These are phyloP conservation scores for Magnolia sinica DNA, from an alignment of 164 flowering plant genomes.

Conservation along the genomic window DNA sequence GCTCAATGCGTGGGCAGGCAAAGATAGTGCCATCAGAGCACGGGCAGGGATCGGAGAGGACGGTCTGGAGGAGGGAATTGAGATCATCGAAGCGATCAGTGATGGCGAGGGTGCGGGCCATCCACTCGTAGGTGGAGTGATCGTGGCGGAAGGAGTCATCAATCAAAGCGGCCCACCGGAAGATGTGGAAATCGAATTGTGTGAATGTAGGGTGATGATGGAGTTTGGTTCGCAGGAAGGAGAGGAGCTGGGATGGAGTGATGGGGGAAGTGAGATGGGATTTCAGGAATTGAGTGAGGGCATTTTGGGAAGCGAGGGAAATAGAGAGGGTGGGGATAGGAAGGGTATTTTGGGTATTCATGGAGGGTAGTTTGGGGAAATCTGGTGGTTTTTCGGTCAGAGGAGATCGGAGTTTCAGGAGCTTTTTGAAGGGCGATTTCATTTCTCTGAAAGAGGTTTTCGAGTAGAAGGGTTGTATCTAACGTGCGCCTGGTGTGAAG, in stretches of 20 bases:
- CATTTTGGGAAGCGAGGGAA: constrained; percentile 32
- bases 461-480: background rate
- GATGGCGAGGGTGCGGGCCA: constrained; percentile 59
- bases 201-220: constrained; percentile 78
- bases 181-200: constrained; percentile 68
- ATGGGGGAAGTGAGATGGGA: constrained; percentile 50
- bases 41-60: constrained; percentile 75
- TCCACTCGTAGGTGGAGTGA: constrained; percentile 77
- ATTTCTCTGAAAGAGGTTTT: background rate
- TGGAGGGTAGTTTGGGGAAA: background rate
- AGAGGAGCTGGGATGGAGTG: constrained; percentile 45
- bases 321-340: constrained; percentile 43
- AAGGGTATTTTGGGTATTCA: background rate
- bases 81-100: constrained; percentile 57
- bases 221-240: constrained; percentile 63
- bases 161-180: constrained; percentile 67
- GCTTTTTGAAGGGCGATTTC: background rate
- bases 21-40: constrained; percentile 82
- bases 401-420: background rate
- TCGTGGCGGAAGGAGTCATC: constrained; percentile 79
- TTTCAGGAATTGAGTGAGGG: constrained; percentile 45
- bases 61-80: constrained; percentile 35
- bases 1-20: constrained; percentile 60
- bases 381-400: background rate
- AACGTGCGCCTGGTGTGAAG: too few species aligned